Evolutionary conservation across 1,139 yeast genomes (phyloP).

Genomic region (Hemisphaericaspora xylofermentans): DNA sequence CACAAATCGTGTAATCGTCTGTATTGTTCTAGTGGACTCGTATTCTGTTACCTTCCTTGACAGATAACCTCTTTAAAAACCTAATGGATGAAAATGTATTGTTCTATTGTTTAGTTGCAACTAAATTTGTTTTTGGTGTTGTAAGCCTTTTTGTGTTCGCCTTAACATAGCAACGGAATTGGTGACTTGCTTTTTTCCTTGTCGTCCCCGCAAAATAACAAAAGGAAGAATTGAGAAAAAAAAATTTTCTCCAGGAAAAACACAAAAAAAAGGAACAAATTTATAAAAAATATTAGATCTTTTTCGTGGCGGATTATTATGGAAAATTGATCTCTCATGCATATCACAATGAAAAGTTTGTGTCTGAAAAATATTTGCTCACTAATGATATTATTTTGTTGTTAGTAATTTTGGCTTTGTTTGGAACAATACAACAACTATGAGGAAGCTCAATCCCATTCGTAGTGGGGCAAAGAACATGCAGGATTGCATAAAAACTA

Average conservation of each 20-base stretch:
- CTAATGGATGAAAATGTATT: neutral
- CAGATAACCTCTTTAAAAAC: neutral
- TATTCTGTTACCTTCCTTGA: constrained; percentile 1
- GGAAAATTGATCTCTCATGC: neutral
- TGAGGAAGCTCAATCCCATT: constrained; percentile 6
- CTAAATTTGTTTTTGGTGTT: neutral
- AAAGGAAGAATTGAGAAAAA: neutral
- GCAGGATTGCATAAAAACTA: neutral
- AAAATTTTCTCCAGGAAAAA: neutral
- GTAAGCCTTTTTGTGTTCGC: neutral
- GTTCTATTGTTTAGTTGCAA: neutral
- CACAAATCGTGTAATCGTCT: too few species aligned
- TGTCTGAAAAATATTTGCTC: constrained; percentile 4
- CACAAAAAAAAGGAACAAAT: neutral
- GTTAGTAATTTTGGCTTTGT: neutral
- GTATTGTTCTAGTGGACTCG: neutral
- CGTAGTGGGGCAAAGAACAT: constrained; percentile 3
- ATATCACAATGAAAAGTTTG: neutral
- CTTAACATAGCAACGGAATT: neutral
- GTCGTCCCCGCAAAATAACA: neutral
- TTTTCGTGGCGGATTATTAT: neutral
- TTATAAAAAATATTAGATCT: neutral
- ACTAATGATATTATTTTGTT: too few species aligned
- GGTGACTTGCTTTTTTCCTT: neutral
- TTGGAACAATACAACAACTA: neutral